Evolutionary conservation across 169 alveolate species (phyloP).

Genomic region (Plasmodium billcollinsi): DNA sequence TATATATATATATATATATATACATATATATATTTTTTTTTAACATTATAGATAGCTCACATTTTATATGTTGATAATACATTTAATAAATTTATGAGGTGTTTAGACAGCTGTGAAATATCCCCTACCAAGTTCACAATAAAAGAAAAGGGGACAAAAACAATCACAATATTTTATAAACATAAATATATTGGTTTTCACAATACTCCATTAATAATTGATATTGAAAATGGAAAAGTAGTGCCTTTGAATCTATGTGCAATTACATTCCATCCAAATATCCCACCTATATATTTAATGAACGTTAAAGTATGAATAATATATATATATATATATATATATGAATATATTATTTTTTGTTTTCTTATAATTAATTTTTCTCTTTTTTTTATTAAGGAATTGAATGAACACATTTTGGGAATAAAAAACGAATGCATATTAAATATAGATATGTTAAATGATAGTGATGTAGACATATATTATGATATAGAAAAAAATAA

Average conservation of each 20-base stretch:
- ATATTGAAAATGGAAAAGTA: slow-evolving; percentile 71
- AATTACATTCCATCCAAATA: slow-evolving; percentile 42
- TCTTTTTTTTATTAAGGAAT: slow-evolving; percentile 17
- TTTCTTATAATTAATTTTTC: slow-evolving; percentile 6
- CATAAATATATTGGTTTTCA: slow-evolving; percentile 72
- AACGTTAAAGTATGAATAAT: slow-evolving; percentile 51
- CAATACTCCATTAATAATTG: slow-evolving; percentile 75
- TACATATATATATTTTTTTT: not conserved
- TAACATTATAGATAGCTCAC: slow-evolving; percentile 31
- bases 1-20: not conserved
- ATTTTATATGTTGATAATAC: slow-evolving; percentile 65
- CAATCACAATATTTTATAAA: slow-evolving; percentile 51
- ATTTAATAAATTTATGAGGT: slow-evolving; percentile 65
- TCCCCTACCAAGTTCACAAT: slow-evolving; percentile 47
- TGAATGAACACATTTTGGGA: slow-evolving; percentile 31
- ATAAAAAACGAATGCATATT: slow-evolving; percentile 65
- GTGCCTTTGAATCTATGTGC: slow-evolving; percentile 55
- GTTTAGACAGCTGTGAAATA: slow-evolving; percentile 65
- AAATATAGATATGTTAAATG: slow-evolving; percentile 74
- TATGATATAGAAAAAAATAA: slow-evolving; percentile 42
- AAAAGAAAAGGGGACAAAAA: slow-evolving; percentile 40
- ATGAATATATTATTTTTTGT: not conserved
- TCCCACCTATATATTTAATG: slow-evolving; percentile 66
- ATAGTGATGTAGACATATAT: slow-evolving; percentile 71
- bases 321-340: not conserved